Conservation (phyloP, 2,329 filamentous ascomycete genomes). For the Colletotrichum spaethianum region DNA sequence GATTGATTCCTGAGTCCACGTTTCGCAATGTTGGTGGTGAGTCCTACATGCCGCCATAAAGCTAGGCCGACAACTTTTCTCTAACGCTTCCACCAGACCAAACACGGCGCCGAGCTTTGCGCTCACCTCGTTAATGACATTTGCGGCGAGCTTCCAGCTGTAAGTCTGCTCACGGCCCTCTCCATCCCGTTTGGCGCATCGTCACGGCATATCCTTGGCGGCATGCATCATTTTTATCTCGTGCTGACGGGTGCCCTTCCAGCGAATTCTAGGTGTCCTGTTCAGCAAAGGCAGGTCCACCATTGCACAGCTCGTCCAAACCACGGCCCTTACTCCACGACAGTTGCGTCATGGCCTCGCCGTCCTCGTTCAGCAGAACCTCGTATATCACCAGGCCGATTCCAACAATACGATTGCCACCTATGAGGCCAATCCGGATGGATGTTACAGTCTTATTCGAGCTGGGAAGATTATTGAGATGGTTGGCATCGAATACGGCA, state of each 20-base stretch:
- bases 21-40: constrained; percentile 62
- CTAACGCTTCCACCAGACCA: constrained; percentile 62
- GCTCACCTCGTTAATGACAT: constrained; percentile 89
- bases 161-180: constrained; percentile 63
- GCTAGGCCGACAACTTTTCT: background rate
- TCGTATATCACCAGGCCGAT: constrained; percentile 81
- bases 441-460: constrained; percentile 86
- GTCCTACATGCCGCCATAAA: constrained; percentile 47
- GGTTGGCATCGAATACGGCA: constrained; percentile 80
- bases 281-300: constrained; percentile 84
- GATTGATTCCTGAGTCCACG: constrained; percentile 60
- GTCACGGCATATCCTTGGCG: constrained; percentile 36
- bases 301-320: constrained; percentile 76
- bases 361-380: constrained; percentile 89
- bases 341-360: constrained; percentile 86
- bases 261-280: constrained; percentile 90
- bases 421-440: constrained; percentile 87
- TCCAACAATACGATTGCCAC: constrained; percentile 74
- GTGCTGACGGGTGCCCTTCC: constrained; percentile 40
- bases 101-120: constrained; percentile 89
- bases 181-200: constrained; percentile 1
- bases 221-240: background rate
- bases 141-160: constrained; percentile 92
- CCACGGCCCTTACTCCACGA: constrained; percentile 80
- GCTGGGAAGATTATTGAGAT: constrained; percentile 85